phyloP scores from a whole-genome alignment of 1,284 basidiomycete species.

The Moesziomyces sp. region DNA sequence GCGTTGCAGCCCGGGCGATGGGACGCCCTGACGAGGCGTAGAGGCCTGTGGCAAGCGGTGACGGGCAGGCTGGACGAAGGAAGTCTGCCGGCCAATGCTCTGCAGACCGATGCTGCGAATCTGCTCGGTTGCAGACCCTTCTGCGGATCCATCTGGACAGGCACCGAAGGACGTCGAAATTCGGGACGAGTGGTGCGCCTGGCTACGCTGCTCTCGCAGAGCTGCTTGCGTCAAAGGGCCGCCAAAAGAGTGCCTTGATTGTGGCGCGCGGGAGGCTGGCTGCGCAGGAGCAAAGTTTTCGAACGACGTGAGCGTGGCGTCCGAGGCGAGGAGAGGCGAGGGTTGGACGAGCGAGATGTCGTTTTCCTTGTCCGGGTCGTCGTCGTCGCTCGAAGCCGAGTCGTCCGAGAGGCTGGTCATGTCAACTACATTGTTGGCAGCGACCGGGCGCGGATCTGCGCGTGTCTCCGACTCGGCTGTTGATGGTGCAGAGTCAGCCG shows the following conservation, averaged over 20 bases:
- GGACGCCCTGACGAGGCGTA: constrained; percentile 6
- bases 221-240: constrained; percentile 11
- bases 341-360: constrained; percentile 23
- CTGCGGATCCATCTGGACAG: neutral
- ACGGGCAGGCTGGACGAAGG: constrained; percentile 19
- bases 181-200: neutral
- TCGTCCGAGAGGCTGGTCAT: constrained; percentile 29
- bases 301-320: constrained; percentile 2
- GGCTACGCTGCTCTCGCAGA: neutral
- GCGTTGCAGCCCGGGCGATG: constrained; percentile 1
- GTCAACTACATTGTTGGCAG: constrained; percentile 10
- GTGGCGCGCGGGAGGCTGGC: neutral
- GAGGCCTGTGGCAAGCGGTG: neutral
- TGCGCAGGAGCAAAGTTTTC: neutral
- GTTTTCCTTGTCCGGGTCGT: constrained; percentile 47
- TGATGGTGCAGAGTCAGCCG: neutral
- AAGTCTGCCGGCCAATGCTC: constrained; percentile 23
- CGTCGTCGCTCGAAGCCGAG: constrained; percentile 1
- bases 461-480: no score
- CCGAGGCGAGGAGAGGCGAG: constrained; percentile 19
- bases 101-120: constrained; percentile 17
- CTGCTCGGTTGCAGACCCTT: constrained; percentile 20
- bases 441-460: neutral
- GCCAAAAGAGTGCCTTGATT: constrained; percentile 10
- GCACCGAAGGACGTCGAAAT: neutral